phyloP scores from a whole-genome alignment of 495 filamentous ascomycete genomes.

The Penicillium arizonense region DNA sequence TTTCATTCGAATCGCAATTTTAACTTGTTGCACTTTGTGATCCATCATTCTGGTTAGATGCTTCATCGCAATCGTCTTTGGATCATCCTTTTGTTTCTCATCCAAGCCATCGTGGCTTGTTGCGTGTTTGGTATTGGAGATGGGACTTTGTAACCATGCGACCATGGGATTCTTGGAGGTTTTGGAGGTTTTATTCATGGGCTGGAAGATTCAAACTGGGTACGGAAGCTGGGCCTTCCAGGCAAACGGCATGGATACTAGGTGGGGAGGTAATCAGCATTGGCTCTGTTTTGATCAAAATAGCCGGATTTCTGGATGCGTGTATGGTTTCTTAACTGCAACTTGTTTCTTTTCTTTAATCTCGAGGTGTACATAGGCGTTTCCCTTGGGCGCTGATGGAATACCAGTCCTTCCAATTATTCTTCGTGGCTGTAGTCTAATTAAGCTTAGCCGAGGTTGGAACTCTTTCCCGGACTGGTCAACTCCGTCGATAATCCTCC shows the following conservation, averaged over 20 bases:
- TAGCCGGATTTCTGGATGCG: constrained; percentile 19
- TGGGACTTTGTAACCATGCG: constrained; percentile 3
- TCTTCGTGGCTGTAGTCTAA: neutral
- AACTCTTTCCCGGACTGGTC: neutral
- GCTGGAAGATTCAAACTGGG: constrained; percentile 5
- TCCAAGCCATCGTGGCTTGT: constrained; percentile 1
- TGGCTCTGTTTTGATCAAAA: constrained; percentile 18
- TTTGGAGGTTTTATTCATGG: constrained; percentile 4
- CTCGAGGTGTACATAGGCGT: constrained; percentile 9
- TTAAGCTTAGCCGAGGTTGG: constrained; percentile 13
- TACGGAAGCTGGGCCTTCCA: constrained; percentile 4
- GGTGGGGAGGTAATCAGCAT: constrained; percentile 17
- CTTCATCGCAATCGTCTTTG: constrained; percentile 4
- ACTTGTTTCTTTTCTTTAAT: constrained; percentile 5
- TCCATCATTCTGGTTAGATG: constrained; percentile 8
- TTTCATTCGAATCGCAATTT: constrained; percentile 27
- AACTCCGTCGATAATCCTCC: neutral
- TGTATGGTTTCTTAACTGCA: constrained; percentile 14
- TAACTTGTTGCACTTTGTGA: constrained; percentile 16
- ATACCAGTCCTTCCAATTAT: neutral
- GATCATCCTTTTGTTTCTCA: neutral
- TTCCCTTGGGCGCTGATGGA: neutral
- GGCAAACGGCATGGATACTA: neutral
- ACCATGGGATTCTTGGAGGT: constrained; percentile 4
- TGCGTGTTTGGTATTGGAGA: constrained; percentile 5